phyloP scores from a whole-genome alignment of 2,329 filamentous ascomycete genomes.

The Clonostachys sp. region DNA sequence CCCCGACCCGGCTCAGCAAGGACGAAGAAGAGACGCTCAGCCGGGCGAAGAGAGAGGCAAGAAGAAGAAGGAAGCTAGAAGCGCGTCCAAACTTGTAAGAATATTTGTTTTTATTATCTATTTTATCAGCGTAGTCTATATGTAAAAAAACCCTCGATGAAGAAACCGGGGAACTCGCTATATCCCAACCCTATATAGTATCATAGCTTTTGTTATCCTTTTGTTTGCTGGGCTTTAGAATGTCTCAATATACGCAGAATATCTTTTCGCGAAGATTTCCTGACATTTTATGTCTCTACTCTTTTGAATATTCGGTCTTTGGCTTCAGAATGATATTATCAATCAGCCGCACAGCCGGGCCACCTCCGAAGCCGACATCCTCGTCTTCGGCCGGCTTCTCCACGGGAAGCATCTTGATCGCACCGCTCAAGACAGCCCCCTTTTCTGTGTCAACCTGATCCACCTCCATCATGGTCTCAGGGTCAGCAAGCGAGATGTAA shows the following conservation, averaged over 20 bases:
- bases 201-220: background rate
- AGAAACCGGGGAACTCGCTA: too few relatives aligned
- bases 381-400: conserved; percentile 68
- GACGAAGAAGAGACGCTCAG: conserved; percentile 44
- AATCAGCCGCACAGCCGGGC: conserved; percentile 79
- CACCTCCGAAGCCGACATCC: conserved; percentile 67
- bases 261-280: conserved; percentile 4
- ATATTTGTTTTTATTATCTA: background rate
- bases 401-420: conserved; percentile 82
- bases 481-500: conserved; percentile 88
- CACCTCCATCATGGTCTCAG: conserved; percentile 76
- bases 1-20: conserved; percentile 36
- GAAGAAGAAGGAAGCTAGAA: conserved; percentile 42
- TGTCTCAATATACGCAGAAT: conserved; percentile 2
- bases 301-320: conserved; percentile 4
- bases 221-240: background rate
- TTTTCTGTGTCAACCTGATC: conserved; percentile 61
- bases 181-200: too few relatives aligned
- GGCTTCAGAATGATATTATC: conserved; percentile 80
- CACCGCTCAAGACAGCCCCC: conserved; percentile 84
- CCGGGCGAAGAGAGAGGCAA: conserved; percentile 37
- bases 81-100: conserved; percentile 39
- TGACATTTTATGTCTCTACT: conserved; percentile 1
- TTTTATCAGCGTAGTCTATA: background rate
- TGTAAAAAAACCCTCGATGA: too few relatives aligned